A percentile compares a stretch with the other conserved stretches of the same genome.
phyloP scores from a whole-genome alignment of 2,329 filamentous ascomycete species.

The Parafenestella ontariensis region DNA sequence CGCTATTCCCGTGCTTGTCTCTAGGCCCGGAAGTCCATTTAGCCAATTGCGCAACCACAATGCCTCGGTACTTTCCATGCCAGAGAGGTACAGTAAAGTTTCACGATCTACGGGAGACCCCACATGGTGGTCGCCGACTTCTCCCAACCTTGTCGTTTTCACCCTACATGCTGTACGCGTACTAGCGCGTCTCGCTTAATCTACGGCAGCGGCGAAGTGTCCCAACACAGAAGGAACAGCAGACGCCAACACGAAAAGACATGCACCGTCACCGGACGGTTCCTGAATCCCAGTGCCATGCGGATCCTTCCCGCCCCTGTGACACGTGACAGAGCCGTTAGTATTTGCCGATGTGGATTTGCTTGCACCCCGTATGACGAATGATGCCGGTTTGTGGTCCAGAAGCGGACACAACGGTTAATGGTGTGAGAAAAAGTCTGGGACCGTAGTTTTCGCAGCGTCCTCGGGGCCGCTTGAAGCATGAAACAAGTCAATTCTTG shows the following conservation, averaged over 20 bases:
- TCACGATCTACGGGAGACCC: slow-evolving; percentile 12
- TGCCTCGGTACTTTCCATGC: slow-evolving; percentile 11
- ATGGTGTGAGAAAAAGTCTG: neutral
- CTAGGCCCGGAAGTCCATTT: neutral
- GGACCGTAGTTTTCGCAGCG: neutral
- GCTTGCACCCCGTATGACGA: neutral
- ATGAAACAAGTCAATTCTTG: neutral
- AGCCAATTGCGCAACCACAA: neutral
- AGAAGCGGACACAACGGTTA: neutral
- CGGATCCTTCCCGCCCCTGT: slow-evolving; percentile 14
- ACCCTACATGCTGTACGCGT: slow-evolving; percentile 9
- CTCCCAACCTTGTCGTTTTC: slow-evolving; percentile 10
- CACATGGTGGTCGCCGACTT: slow-evolving; percentile 12
- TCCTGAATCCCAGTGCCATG: slow-evolving; percentile 2
- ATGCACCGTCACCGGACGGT: neutral
- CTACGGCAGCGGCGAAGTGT: slow-evolving; percentile 3
- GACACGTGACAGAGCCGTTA: slow-evolving; percentile 9
- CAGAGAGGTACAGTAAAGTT: slow-evolving; percentile 4
- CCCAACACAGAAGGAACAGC: slow-evolving; percentile 11
- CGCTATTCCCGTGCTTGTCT: neutral
- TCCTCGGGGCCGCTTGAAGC: neutral
- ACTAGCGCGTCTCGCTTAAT: slow-evolving; percentile 10
- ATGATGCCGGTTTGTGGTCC: neutral
- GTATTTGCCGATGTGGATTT: neutral
- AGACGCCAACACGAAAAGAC: neutral